A percentile compares a stretch with the other conserved stretches of the same genome.
phyloP scores from a whole-genome alignment of 2,329 filamentous ascomycete genomes.

The Fonsecaea multimorphosa region DNA sequence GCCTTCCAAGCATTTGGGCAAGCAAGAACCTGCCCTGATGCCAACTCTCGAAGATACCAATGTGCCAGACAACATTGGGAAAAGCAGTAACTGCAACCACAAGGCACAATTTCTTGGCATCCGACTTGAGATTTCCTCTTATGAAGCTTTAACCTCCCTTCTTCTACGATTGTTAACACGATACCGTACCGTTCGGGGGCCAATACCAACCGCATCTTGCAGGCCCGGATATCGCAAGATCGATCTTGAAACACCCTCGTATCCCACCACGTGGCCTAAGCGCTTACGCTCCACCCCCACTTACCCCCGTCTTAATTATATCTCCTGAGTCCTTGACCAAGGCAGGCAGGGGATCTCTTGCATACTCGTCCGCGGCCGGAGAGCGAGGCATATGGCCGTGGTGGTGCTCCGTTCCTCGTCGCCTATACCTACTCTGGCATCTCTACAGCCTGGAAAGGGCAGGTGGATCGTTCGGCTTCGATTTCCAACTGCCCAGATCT shows the following conservation, averaged over 20 bases:
- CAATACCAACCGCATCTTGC: background rate
- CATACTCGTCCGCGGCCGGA: constrained; percentile 8
- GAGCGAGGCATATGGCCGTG: constrained; percentile 19
- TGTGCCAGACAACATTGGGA: background rate
- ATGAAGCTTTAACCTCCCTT: background rate
- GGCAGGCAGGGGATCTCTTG: background rate
- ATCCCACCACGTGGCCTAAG: constrained; percentile 16
- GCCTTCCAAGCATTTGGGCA: background rate
- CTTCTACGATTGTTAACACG: background rate
- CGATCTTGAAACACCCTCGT: constrained; percentile 4
- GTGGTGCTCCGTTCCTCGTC: background rate
- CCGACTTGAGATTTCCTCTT: background rate
- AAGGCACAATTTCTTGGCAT: background rate
- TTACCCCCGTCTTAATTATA: background rate
- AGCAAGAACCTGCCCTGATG: background rate
- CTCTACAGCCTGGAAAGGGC: background rate
- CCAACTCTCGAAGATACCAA: background rate
- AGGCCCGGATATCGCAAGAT: constrained; percentile 13
- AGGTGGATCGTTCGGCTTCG: background rate
- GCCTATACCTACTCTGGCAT: constrained; percentile 1
- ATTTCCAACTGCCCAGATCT: background rate
- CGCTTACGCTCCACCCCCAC: background rate
- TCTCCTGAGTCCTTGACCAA: background rate
- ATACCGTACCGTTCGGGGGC: background rate
- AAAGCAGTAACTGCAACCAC: background rate